A percentile compares a stretch with the other conserved stretches of the same genome.
These are phyloP conservation scores for Coniferiporia weirii DNA, from an alignment of 1,284 basidiomycete genomes.

Conservation along the genomic window DNA sequence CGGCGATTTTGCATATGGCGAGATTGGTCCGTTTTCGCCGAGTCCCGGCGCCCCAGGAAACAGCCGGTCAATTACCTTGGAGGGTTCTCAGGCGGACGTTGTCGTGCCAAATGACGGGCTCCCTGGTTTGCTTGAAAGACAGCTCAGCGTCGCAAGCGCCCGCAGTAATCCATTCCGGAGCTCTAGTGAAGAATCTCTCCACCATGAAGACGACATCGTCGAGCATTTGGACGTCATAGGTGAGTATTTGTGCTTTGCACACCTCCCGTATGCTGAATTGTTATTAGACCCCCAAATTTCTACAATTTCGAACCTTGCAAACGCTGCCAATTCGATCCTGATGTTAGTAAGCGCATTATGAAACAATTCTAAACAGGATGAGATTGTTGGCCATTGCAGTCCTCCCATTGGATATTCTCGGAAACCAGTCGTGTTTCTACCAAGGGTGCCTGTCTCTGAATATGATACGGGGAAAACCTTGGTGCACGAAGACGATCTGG, in stretches of 20 bases:
- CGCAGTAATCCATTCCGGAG: slow-evolving; percentile 21
- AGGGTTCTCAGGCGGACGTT: slow-evolving; percentile 32
- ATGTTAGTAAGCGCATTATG: slow-evolving; percentile 36
- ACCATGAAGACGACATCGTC: slow-evolving; percentile 69
- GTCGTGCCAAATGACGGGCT: slow-evolving; percentile 27
- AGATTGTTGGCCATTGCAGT: slow-evolving; percentile 30
- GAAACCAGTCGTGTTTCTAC: slow-evolving; percentile 61
- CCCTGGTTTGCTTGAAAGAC: slow-evolving; percentile 40
- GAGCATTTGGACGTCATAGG: slow-evolving; percentile 77
- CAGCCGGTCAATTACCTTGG: slow-evolving; percentile 22
- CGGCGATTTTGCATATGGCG: neutral
- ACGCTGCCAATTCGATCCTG: slow-evolving; percentile 74
- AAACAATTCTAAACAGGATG: slow-evolving; percentile 1
- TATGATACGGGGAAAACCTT: slow-evolving; percentile 24
- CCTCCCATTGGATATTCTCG: slow-evolving; percentile 66
- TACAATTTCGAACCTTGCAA: slow-evolving; percentile 65
- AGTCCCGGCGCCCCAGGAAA: neutral
- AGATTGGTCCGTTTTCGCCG: neutral
- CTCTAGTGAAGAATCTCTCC: slow-evolving; percentile 27
- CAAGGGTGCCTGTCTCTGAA: slow-evolving; percentile 24
- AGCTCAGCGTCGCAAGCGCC: slow-evolving; percentile 34
- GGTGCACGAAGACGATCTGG: slow-evolving; percentile 53
- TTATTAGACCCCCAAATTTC: slow-evolving; percentile 65
- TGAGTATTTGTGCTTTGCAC: slow-evolving; percentile 25
- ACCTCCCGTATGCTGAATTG: neutral